Conservation (phyloP, 1,139 yeast genomes). For the Scheffersomyces illinoinensis region DNA sequence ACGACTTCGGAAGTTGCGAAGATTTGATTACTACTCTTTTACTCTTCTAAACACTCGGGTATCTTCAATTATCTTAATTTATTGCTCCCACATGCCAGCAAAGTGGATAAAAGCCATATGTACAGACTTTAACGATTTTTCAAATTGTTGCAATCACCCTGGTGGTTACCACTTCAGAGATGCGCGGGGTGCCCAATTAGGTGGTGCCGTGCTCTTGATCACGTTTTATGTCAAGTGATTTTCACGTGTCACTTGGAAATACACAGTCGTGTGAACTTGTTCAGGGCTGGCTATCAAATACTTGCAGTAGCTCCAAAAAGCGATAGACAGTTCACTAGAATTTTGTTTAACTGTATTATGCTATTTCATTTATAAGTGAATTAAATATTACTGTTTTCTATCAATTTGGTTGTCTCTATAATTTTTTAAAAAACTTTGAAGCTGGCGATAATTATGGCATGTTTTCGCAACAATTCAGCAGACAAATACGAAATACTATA, state of each 20-base stretch:
- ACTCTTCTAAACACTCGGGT: not conserved
- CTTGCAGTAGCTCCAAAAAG: not conserved
- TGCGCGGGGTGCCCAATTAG: not conserved
- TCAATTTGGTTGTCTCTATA: not conserved
- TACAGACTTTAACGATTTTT: not conserved
- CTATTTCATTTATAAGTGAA: too few relatives aligned
- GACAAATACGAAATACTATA: not conserved
- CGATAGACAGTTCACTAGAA: not conserved
- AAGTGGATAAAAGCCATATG: not conserved
- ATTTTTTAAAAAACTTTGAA: too few relatives aligned
- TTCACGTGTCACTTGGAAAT: not conserved
- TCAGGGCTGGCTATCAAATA: not conserved
- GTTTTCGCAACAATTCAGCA: not conserved
- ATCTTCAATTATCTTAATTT: not conserved
- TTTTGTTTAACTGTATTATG: not conserved
- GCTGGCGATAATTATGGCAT: too few relatives aligned
- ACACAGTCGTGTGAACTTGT: not conserved
- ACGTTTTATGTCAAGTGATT: not conserved
- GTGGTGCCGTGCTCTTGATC: not conserved
- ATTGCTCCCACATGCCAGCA: not conserved
- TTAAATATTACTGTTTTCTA: too few relatives aligned
- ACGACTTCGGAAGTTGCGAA: not conserved
- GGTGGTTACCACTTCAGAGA: slow-evolving; percentile 15
- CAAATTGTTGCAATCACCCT: slow-evolving; percentile 21
- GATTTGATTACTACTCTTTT: not conserved